These are phyloP conservation scores for Talaromyces marneffei DNA, from an alignment of 2,329 filamentous ascomycete species.

Conservation along the genomic window DNA sequence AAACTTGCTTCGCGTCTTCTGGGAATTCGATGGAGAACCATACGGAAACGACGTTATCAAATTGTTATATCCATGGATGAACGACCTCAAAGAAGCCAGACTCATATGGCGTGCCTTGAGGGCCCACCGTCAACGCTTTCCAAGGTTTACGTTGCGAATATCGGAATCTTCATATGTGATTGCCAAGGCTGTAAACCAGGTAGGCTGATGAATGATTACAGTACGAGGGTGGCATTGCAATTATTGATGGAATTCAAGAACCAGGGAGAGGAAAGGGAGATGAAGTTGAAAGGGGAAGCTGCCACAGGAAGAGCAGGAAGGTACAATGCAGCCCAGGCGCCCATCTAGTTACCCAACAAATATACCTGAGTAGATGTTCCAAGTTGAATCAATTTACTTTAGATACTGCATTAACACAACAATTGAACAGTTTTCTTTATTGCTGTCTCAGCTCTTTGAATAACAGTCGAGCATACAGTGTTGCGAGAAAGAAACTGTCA, in stretches of 20 bases:
- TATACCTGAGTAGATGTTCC: no score
- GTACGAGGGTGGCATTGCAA: no score
- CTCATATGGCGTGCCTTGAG: conserved; percentile 91
- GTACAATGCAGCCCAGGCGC: neutral
- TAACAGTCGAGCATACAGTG: neutral
- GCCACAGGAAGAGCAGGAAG: neutral
- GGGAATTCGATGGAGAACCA: conserved; percentile 74
- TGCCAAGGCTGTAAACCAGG: conserved; percentile 59
- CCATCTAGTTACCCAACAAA: neutral
- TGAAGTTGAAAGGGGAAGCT: neutral
- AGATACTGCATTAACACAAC: neutral
- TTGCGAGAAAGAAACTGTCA: no score
- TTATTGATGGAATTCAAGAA: no score
- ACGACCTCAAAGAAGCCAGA: conserved; percentile 91
- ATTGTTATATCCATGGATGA: neutral
- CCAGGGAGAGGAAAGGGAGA: no score
- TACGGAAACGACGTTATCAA: neutral
- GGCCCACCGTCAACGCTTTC: conserved; percentile 83
- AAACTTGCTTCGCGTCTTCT: conserved; percentile 50
- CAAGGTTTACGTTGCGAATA: conserved; percentile 80
- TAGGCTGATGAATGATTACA: conserved; percentile 50
- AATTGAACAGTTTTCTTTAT: neutral
- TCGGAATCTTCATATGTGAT: conserved; percentile 84
- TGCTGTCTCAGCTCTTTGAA: neutral
- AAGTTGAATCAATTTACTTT: neutral